Evolutionary conservation across 2,329 filamentous ascomycete genomes (phyloP), one percentile per base, ranked within the genome.

Genomic region (Cadophora sp.): DNA sequence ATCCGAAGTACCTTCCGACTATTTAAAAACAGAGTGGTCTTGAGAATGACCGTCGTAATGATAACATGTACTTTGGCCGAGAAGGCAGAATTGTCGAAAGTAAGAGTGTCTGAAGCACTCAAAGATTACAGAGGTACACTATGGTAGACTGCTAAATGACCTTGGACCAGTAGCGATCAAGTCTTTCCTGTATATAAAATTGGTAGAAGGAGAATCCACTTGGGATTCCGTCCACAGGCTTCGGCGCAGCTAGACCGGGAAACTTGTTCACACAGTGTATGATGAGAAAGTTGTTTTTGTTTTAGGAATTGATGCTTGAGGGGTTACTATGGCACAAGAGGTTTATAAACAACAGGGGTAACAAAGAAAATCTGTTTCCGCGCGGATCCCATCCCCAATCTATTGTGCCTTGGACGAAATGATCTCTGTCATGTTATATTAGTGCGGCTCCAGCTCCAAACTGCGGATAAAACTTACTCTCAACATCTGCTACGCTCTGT

Each of bases 401-500:
- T 89, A 90, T 87, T 89, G 83, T 74, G 86, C 81, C 83, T 90
- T 90, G 79, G 86, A 82, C 70, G 86, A 81, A 76, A 90, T 83
- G 77, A 90, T 90, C 81, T 83, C 88, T 90, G 79, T 65, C 29
- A 19, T 2, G 14, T 43, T 19, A 8, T 4, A 77, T 83, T 79
- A 84, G 83, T 73, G 6, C 19, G 5, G 19, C 22, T 22, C 43
- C 4, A 14, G 7, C 6, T 62, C 22, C 61, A 63, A 40, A 7
- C 34, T 34, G 14, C 9, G 29, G 26, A 58, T 19, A 5, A 1
- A 29, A 81, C 89, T 81, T 86, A 97, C 94, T 95, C 90, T 99
- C 96, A 80, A 99, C 91, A 83, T 99, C 96, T 73, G 91, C 84
- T 79, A 99, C 89, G 82, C 94, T 97, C 88, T 99, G 96, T 85